These are phyloP conservation scores for Macrolepiota dolichaula DNA, from an alignment of 768 basidiomycete genomes.

Conservation along the genomic window DNA sequence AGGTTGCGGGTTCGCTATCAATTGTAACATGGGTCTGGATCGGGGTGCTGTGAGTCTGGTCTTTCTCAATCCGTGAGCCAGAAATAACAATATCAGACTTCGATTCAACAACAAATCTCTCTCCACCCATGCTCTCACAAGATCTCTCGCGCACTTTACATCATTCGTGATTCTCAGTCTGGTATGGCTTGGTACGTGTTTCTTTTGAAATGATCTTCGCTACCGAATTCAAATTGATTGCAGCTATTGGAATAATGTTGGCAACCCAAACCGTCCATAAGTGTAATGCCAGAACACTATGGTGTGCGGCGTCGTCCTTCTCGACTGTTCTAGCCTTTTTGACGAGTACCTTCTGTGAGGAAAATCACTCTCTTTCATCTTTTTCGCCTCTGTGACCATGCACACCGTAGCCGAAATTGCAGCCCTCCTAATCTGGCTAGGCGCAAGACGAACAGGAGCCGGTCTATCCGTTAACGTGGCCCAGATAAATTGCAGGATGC, in stretches of 20 bases:
- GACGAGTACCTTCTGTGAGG: constrained; percentile 28
- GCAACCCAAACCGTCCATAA: constrained; percentile 29
- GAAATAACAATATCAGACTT: constrained; percentile 19
- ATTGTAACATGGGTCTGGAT: constrained; percentile 32
- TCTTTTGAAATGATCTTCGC: neutral
- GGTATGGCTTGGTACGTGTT: constrained; percentile 29
- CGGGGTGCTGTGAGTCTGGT: constrained; percentile 25
- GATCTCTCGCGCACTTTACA: constrained; percentile 28
- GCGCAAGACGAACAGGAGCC: constrained; percentile 20
- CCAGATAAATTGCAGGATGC: constrained; percentile 17
- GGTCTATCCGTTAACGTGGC: constrained; percentile 28
- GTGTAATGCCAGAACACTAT: constrained; percentile 25
- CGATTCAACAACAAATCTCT: constrained; percentile 26
- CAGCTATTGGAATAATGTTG: constrained; percentile 31
- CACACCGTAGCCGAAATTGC: constrained; percentile 20
- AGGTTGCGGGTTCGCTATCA: constrained; percentile 26
- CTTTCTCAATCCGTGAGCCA: neutral
- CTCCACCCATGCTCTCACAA: constrained; percentile 26
- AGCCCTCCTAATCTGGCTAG: constrained; percentile 20
- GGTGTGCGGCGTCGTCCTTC: constrained; percentile 31
- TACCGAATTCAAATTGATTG: neutral
- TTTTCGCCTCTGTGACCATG: neutral
- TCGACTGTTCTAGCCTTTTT: constrained; percentile 29
- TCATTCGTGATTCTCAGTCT: constrained; percentile 26
- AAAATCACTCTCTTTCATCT: neutral